Evolutionary conservation across 345 rosid species (phyloP), one percentile per base, ranked within the genome.

Genomic region (Rhodomyrtus tomentosa): DNA sequence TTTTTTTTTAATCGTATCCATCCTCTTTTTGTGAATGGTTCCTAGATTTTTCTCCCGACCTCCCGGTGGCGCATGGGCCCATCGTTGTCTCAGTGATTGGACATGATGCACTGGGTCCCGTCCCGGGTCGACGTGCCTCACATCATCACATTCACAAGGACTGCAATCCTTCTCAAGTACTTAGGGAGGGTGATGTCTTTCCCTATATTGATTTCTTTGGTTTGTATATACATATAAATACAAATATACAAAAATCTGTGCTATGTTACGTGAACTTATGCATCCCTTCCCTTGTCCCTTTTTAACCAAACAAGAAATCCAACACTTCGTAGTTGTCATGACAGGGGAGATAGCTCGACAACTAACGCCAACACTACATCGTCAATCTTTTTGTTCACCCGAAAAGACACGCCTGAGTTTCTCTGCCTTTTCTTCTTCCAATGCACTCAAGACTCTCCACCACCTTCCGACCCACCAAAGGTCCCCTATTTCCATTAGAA

Each of bases 361-460:
- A 84, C 88, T 90, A 89, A 90, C 85, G 88, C 85, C 86, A 52
- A 81, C 83, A 53, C 85, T 85, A 7, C 45, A 36, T 82, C 48
- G 94, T 92, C 94, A 93, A 93, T 42, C 55, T n/a, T 82, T 54
- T 87, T 87, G 95, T 90, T 93, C 92, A 91, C 88, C 93, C 54
- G 89, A 58, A 84, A 85, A 58, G 82, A 81, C 62, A 27, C 59
- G 52, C 38, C 20, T 48, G 76, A 68, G 25, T 45, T 68, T n/a
- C 79, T 48, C 25, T 42, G 83, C 86, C 18, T 7, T 83, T 50
- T 6, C 45, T 74, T 80, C 11, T 52, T 82, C 79, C 18, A 52
- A 53, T 27, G 29, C 85, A 52, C 58, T 79, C 59, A 21, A 29
- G 83, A 76, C 55, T 80, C 53, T 81, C 85, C 87, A 86, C 87